These are phyloP conservation scores for Seminavis robusta DNA, from an alignment of 108 stramenopile genomes.

Conservation along the genomic window DNA sequence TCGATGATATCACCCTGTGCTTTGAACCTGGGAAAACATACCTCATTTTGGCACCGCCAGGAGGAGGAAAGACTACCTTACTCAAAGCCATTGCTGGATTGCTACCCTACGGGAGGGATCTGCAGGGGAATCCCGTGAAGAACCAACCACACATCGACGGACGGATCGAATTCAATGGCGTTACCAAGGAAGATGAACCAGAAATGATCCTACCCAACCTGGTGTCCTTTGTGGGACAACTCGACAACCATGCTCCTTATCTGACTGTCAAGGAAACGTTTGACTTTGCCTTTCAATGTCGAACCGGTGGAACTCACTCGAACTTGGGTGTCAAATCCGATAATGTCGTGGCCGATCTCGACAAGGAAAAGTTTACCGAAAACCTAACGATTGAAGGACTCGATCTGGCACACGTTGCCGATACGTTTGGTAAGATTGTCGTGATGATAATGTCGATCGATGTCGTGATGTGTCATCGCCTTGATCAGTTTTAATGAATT, in stretches of 20 bases:
- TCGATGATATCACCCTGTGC: conserved; percentile 27
- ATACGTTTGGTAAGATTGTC: no score
- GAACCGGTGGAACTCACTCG: no score
- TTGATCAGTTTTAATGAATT: no score
- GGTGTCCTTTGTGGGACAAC: conserved; percentile 50
- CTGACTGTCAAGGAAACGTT: conserved; percentile 73
- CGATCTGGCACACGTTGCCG: conserved; percentile 48
- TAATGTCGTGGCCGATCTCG: no score
- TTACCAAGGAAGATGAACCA: conserved; percentile 41
- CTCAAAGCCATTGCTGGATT: conserved; percentile 38
- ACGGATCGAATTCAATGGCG: conserved; percentile 41
- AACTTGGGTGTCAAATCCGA: no score
- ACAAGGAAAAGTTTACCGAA: conserved; percentile 26
- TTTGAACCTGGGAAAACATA: conserved; percentile 42
- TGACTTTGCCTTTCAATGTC: conserved; percentile 62
- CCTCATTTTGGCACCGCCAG: conserved; percentile 42
- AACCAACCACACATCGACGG: background rate
- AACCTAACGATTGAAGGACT: conserved; percentile 31
- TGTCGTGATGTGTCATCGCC: no score
- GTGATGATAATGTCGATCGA: no score
- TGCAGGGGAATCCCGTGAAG: conserved; percentile 1
- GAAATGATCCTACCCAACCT: conserved; percentile 27
- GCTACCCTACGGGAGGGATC: conserved; percentile 2
- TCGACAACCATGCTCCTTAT: conserved; percentile 58
- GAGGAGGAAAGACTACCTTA: conserved; percentile 42